Base-by-base conservation (phyloP, 495 filamentous ascomycete species). In the Daldinia loculata region DNA sequence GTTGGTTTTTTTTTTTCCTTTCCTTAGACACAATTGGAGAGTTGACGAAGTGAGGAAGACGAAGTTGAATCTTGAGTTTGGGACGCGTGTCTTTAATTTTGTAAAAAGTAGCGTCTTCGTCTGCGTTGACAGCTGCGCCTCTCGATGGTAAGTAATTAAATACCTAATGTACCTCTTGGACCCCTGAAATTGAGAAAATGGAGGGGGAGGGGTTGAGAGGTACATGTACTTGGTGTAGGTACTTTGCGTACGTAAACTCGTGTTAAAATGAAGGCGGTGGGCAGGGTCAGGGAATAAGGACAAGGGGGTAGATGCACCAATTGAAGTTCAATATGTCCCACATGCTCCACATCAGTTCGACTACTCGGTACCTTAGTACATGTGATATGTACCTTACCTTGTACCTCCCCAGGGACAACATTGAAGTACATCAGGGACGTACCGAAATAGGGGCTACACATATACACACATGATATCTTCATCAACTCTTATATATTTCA, bases 221-320 rank as follows among this genome's bases (percentile, higher is more conserved):
- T 57, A 66, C 11, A 53, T 59, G 12, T 64, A 52, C 34, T 22
- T 66, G 52, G 58, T 32, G 7, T 6, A 29, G 24, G 24, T 29
- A 29, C 27, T 6, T 29, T 0, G 4, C 8, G 29, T 9, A 51
- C n/a, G 39, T 64, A 24, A 50, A 57, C 14, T 62, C n/a, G 53
- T 43, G 22, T 60, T 52, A 50, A 56, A 45, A 29, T 41, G 39
- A 29, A 66, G 66, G 70, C 70, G 70, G 70, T 73, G 27, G 27
- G 27, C 66, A 73, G 3, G 34, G 9, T 12, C 32, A 34, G 53
- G 61, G 34, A 62, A 34, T 48, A 32, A 9, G 38, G n/a, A n/a
- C n/a, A n/a, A n/a, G 41, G 17, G 56, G 45, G n/a, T n/a, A 48
- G 3, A 62, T 66, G 41, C 48, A 63, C 70, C 70, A 73, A 73